phyloP scores from a whole-genome alignment of 495 filamentous ascomycete species.

The Xylaria sp. region DNA sequence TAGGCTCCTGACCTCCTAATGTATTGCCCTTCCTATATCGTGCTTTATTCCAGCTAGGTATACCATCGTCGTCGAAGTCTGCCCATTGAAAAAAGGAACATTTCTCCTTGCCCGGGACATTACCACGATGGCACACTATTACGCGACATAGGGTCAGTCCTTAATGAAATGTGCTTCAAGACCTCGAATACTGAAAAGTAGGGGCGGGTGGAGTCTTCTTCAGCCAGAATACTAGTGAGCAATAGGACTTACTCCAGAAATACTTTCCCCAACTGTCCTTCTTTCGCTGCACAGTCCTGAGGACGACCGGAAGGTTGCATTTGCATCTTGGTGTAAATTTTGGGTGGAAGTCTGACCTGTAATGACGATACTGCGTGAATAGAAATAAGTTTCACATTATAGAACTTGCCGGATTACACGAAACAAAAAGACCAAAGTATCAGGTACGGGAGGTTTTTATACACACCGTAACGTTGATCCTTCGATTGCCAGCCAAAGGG shows the following conservation, averaged over 20 bases:
- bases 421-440: neutral
- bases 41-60: constrained; percentile 67
- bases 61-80: constrained; percentile 85
- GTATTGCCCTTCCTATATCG: constrained; percentile 33
- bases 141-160: neutral
- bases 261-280: constrained; percentile 78
- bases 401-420: too few relatives aligned
- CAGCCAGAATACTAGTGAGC: neutral
- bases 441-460: neutral
- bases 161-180: neutral
- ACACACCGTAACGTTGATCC: constrained; percentile 80
- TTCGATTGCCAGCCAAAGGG: constrained; percentile 74
- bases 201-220: neutral
- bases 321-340: constrained; percentile 66
- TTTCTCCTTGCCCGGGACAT: constrained; percentile 74
- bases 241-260: constrained; percentile 70
- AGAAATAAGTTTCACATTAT: too few relatives aligned
- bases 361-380: constrained; percentile 95
- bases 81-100: constrained; percentile 91
- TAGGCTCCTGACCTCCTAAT: neutral
- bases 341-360: constrained; percentile 77
- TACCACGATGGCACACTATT: constrained; percentile 75
- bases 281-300: constrained; percentile 80
- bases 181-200: neutral
- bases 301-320: constrained; percentile 73